phyloP scores from a whole-genome alignment of 2,329 filamentous ascomycete genomes.

The Coleophoma eucalyptorum region DNA sequence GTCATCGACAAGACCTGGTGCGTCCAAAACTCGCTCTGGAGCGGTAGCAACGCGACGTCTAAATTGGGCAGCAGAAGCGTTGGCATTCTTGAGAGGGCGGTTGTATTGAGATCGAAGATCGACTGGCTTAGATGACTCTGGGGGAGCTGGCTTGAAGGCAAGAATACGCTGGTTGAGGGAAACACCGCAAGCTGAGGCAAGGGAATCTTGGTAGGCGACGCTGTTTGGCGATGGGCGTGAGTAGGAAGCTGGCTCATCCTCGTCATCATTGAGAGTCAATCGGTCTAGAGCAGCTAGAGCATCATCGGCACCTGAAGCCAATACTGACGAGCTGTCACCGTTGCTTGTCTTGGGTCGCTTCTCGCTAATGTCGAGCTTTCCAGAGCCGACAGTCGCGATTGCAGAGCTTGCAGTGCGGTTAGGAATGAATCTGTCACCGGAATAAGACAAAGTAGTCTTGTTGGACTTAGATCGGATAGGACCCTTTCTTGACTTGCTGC shows the following conservation, averaged over 20 bases:
- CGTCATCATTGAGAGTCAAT: constrained; percentile 69
- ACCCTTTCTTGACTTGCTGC: constrained; percentile 51
- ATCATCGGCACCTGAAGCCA: constrained; percentile 71
- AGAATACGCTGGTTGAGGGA: constrained; percentile 93
- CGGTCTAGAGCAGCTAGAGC: constrained; percentile 75
- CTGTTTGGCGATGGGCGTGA: constrained; percentile 81
- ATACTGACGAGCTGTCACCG: constrained; percentile 68
- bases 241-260: constrained; percentile 59
- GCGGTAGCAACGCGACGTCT: constrained; percentile 90
- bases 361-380: constrained; percentile 73
- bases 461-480: constrained; percentile 48
- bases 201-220: constrained; percentile 85
- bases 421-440: constrained; percentile 91
- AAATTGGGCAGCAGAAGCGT: constrained; percentile 74
- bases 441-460: constrained; percentile 79
- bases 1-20: constrained; percentile 92
- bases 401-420: constrained; percentile 89
- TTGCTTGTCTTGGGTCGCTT: constrained; percentile 69
- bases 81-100: constrained; percentile 80
- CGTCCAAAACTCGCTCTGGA: constrained; percentile 93
- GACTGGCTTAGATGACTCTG: constrained; percentile 96
- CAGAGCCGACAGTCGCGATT: constrained; percentile 74
- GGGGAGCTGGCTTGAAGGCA: constrained; percentile 96
- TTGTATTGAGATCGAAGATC: constrained; percentile 98
- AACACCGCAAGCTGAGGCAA: constrained; percentile 88